A percentile compares a stretch with the other conserved stretches of the same genome.
These are phyloP conservation scores for Penicillium paradoxum DNA, from an alignment of 495 filamentous ascomycete genomes.

Conservation along the genomic window DNA sequence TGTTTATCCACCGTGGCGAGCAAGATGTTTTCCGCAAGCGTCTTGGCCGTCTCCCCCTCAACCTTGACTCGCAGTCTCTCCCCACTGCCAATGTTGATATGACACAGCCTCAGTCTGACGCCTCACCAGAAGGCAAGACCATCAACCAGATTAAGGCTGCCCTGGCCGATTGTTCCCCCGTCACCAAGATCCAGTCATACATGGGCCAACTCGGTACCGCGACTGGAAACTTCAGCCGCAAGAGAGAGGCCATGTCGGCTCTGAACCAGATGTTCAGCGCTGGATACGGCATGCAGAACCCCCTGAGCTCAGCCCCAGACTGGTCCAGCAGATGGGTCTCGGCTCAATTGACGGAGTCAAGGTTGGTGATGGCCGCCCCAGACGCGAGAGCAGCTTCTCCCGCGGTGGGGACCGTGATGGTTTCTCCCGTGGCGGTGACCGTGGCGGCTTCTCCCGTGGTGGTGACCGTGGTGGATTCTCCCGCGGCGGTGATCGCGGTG, in stretches of 20 bases:
- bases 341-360: constrained; percentile 13
- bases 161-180: constrained; percentile 26
- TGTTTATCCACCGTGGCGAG: constrained; percentile 63
- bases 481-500: constrained; percentile 2
- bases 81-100: constrained; percentile 50
- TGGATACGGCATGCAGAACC: constrained; percentile 58
- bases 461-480: not conserved
- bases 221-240: constrained; percentile 22
- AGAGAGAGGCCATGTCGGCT: constrained; percentile 38
- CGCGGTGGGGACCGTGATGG: constrained; percentile 1
- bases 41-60: constrained; percentile 61
- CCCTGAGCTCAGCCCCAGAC: constrained; percentile 45
- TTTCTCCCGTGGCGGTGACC: not conserved
- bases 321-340: constrained; percentile 48
- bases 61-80: constrained; percentile 48
- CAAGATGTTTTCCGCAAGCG: constrained; percentile 37
- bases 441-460: not conserved
- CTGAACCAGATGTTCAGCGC: constrained; percentile 59
- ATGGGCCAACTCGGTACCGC: constrained; percentile 43
- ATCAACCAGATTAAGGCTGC: constrained; percentile 34
- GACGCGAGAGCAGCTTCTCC: not conserved
- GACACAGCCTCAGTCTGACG: constrained; percentile 30
- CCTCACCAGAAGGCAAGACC: constrained; percentile 25
- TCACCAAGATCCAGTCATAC: constrained; percentile 51
- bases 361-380: not conserved